Conservation (phyloP, 1,139 yeast species). For the Kurtzmaniella quercitrusa region DNA sequence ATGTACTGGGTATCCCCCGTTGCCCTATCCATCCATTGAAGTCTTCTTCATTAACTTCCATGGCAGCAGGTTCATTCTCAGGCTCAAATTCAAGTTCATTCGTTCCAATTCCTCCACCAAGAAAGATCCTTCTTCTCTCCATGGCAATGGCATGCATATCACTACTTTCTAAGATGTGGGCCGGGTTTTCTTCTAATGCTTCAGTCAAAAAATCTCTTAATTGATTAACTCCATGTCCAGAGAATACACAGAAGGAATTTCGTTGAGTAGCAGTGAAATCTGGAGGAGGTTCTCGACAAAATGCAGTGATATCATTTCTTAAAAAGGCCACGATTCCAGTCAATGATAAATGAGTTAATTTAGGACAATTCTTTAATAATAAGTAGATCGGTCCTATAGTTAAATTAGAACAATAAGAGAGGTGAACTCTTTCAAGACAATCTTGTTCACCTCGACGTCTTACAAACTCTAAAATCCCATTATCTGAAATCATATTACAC, state of each 20-base stretch:
- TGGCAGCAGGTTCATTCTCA: background rate
- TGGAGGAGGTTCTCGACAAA: slow-evolving; percentile 92
- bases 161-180: slow-evolving; percentile 37
- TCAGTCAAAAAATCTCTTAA: slow-evolving; percentile 59
- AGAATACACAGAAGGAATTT: slow-evolving; percentile 85
- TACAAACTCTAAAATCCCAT: slow-evolving; percentile 75
- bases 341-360: slow-evolving; percentile 78
- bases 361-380: slow-evolving; percentile 76
- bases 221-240: slow-evolving; percentile 81
- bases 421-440: slow-evolving; percentile 85
- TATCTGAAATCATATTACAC: slow-evolving; percentile 84
- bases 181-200: slow-evolving; percentile 38
- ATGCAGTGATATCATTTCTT: slow-evolving; percentile 78
- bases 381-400: slow-evolving; percentile 69
- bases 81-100: slow-evolving; percentile 10
- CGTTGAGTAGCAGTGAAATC: slow-evolving; percentile 89
- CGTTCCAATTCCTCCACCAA: slow-evolving; percentile 15
- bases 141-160: slow-evolving; percentile 32
- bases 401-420: slow-evolving; percentile 83
- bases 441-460: slow-evolving; percentile 68
- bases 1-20: slow-evolving; percentile 17
- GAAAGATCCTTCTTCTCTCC: slow-evolving; percentile 28
- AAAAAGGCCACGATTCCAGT: slow-evolving; percentile 91
- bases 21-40: slow-evolving; percentile 30
- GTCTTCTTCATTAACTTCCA: slow-evolving; percentile 16